Percentiles rank a stretch among this genome's conserved stretches.
These are phyloP conservation scores for Papiliotrema flavescens DNA, from an alignment of 1,284 basidiomycete genomes.

Conservation along the genomic window DNA sequence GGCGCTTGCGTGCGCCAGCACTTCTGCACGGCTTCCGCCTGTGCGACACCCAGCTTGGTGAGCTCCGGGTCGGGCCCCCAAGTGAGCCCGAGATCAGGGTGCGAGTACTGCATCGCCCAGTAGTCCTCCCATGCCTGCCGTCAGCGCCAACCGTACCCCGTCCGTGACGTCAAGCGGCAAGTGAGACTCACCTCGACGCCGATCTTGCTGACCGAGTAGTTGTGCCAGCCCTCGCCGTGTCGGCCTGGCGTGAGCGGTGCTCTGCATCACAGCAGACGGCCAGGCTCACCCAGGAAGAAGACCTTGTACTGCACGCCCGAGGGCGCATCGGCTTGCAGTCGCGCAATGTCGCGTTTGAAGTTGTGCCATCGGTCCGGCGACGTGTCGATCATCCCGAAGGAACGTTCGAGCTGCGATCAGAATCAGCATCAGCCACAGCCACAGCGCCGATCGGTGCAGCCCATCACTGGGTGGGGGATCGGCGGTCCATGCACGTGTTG, in stretches of 20 bases:
- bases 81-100: constrained; percentile 57
- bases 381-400: constrained; percentile 43
- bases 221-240: constrained; percentile 49
- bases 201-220: constrained; percentile 64
- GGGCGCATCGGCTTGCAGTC: constrained; percentile 34
- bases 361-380: constrained; percentile 40
- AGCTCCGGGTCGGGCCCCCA: constrained; percentile 82
- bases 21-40: constrained; percentile 57
- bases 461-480: neutral
- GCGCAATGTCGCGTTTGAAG: constrained; percentile 27
- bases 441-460: neutral
- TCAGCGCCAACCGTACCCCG: neutral
- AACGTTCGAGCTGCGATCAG: constrained; percentile 25
- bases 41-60: constrained; percentile 61
- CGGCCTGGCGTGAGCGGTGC: constrained; percentile 22
- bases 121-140: constrained; percentile 51
- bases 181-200: constrained; percentile 55
- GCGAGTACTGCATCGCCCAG: constrained; percentile 67
- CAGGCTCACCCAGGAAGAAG: constrained; percentile 38
- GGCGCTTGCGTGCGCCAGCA: constrained; percentile 61
- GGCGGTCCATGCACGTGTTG: too few species aligned
- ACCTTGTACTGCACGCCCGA: constrained; percentile 45
- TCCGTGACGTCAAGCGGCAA: neutral
- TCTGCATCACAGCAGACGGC: neutral
- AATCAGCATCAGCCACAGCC: too few species aligned